A percentile compares a stretch with the other conserved stretches of the same genome.
phyloP scores from a whole-genome alignment of 208 protist genomes.

The Angomonas ambiguus region DNA sequence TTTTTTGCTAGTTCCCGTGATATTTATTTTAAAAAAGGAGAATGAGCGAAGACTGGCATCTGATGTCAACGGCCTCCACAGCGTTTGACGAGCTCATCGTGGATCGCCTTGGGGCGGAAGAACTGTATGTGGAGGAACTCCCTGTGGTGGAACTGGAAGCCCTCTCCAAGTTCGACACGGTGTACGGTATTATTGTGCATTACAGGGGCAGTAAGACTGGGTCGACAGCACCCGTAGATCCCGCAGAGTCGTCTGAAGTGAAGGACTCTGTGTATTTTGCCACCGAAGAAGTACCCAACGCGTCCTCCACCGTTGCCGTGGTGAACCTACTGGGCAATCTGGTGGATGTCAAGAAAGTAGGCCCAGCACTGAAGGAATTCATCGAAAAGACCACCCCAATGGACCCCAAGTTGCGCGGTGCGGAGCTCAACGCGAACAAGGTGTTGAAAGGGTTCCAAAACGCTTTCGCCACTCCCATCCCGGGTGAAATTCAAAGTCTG shows the following conservation, averaged over 20 bases:
- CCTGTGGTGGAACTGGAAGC: conserved; percentile 82
- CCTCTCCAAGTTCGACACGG: conserved; percentile 37
- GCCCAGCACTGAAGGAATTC: conserved; percentile 82
- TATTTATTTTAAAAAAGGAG: neutral
- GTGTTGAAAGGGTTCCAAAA: conserved; percentile 93
- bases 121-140: conserved; percentile 95
- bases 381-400: conserved; percentile 64
- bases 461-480: conserved; percentile 80
- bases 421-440: conserved; percentile 74
- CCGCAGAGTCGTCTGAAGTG: conserved; percentile 18
- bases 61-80: conserved; percentile 95
- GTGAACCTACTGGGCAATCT: conserved; percentile 96
- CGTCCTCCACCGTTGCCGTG: conserved; percentile 98
- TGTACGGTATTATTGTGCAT: conserved; percentile 96
- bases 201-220: conserved; percentile 96
- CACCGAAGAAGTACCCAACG: conserved; percentile 94
- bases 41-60: conserved; percentile 79
- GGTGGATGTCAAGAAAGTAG: conserved; percentile 81
- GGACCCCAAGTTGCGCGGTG: conserved; percentile 65
- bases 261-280: conserved; percentile 92
- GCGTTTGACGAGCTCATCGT: conserved; percentile 97
- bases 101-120: conserved; percentile 90
- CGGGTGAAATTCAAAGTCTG: conserved; percentile 16
- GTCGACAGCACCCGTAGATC: too few species aligned
- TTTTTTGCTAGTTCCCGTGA: conserved; percentile 4